phyloP scores from a whole-genome alignment of 495 filamentous ascomycete genomes.

The Haplographium delicatum region DNA sequence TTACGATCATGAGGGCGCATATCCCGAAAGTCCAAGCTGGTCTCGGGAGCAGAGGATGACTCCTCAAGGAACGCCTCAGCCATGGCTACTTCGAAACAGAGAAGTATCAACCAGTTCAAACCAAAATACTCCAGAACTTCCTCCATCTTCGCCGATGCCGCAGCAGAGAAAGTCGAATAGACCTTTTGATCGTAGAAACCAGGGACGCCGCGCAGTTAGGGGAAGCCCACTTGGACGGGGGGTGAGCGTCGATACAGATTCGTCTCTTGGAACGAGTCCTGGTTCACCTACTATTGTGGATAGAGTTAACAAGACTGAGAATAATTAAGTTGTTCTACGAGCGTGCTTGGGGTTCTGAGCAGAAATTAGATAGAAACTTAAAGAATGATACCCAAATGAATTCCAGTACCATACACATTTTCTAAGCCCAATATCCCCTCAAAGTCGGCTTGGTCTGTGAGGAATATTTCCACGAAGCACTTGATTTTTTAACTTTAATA shows the following conservation, averaged over 20 bases:
- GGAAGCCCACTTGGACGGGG: conserved; percentile 25
- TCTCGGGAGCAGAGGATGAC: conserved; percentile 6
- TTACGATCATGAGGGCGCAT: background rate
- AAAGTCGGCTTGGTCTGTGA: too few relatives aligned
- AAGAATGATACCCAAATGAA: too few relatives aligned
- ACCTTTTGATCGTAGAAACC: conserved; percentile 16
- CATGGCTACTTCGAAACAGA: conserved; percentile 17
- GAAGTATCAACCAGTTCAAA: conserved; percentile 2
- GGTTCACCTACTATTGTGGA: conserved; percentile 14
- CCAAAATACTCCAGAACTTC: conserved; percentile 1
- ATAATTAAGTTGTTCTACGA: too few relatives aligned
- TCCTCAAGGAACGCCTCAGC: conserved; percentile 15
- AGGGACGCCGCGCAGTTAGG: background rate
- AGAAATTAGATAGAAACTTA: too few relatives aligned
- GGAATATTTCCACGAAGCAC: too few relatives aligned
- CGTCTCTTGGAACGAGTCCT: conserved; percentile 20
- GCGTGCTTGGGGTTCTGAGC: too few relatives aligned
- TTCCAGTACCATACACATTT: too few relatives aligned
- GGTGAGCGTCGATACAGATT: conserved; percentile 21
- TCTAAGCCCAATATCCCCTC: too few relatives aligned
- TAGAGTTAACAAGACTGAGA: background rate
- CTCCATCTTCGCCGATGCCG: conserved; percentile 14
- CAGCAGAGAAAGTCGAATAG: conserved; percentile 13
- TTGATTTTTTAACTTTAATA: too few relatives aligned
- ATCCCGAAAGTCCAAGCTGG: conserved; percentile 1